These are phyloP conservation scores for Platismatia glauca DNA, from an alignment of 495 filamentous ascomycete species.

Conservation along the genomic window DNA sequence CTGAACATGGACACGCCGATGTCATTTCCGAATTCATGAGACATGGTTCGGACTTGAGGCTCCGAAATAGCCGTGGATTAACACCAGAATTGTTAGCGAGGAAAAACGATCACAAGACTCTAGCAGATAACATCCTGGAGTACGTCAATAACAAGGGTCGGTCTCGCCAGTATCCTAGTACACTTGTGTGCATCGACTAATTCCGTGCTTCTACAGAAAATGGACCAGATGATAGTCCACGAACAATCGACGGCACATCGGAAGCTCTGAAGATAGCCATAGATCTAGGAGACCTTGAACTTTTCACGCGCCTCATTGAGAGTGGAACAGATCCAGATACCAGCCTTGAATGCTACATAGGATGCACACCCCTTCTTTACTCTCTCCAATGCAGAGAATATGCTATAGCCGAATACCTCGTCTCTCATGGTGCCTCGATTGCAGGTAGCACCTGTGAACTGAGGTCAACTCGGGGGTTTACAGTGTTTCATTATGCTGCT, in stretches of 20 bases:
- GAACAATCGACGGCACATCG: not conserved
- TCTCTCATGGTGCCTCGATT: not conserved
- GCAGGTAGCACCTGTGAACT: not conserved
- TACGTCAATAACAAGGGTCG: not conserved
- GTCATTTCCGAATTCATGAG: not conserved
- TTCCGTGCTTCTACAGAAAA: not conserved
- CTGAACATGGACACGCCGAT: not conserved
- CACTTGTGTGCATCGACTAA: too few species aligned
- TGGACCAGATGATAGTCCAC: not conserved
- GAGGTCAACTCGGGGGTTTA: not conserved
- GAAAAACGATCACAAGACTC: not conserved
- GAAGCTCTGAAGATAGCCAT: conserved; percentile 12
- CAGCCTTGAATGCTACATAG: not conserved
- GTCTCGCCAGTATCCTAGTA: not conserved
- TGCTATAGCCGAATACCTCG: not conserved
- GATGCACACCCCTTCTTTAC: conserved; percentile 11
- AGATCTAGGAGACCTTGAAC: not conserved
- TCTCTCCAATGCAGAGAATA: not conserved
- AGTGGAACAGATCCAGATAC: not conserved
- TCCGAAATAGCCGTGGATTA: not conserved
- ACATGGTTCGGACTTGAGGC: not conserved
- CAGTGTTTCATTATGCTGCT: conserved; percentile 7
- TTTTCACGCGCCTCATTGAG: conserved; percentile 2
- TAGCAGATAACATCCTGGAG: not conserved
- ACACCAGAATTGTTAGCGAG: not conserved